A percentile compares a stretch with the other conserved stretches of the same genome.
These are phyloP conservation scores for Leersia perrieri DNA, from an alignment of 176 grass and related monocot species.

Conservation along the genomic window DNA sequence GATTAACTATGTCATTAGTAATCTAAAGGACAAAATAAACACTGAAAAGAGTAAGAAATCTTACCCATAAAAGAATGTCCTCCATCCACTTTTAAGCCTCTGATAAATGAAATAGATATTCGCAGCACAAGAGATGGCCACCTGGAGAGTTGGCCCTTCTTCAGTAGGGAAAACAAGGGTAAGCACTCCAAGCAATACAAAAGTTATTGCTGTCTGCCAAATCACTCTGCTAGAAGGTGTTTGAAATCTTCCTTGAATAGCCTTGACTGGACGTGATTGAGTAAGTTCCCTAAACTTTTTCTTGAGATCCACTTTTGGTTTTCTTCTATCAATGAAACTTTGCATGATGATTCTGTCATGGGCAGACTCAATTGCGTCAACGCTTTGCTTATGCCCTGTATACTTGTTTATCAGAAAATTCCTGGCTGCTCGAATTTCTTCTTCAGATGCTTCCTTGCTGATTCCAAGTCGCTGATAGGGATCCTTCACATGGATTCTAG, in stretches of 20 bases:
- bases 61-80: conserved; percentile 88
- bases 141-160: conserved; percentile 93
- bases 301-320: conserved; percentile 74
- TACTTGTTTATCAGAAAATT: conserved; percentile 89
- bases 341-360: conserved; percentile 90
- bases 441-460: conserved; percentile 89
- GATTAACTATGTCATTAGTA: neutral
- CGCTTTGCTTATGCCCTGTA: conserved; percentile 75
- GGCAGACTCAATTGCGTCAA: conserved; percentile 92
- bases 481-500: conserved; percentile 84
- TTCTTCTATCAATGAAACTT: conserved; percentile 82
- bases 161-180: conserved; percentile 80
- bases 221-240: conserved; percentile 68
- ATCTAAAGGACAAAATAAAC: conserved; percentile 16
- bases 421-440: conserved; percentile 95
- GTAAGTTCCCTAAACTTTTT: conserved; percentile 78
- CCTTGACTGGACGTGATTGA: conserved; percentile 65
- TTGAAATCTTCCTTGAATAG: conserved; percentile 79
- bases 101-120: conserved; percentile 90
- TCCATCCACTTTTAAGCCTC: conserved; percentile 61
- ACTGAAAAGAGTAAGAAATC: conserved; percentile 33
- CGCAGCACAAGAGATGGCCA: conserved; percentile 69
- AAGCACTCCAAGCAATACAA: conserved; percentile 59
- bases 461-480: conserved; percentile 81
- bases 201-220: conserved; percentile 67